These are phyloP conservation scores for Mycena epipterygia DNA, from an alignment of 768 basidiomycete species.

Conservation along the genomic window DNA sequence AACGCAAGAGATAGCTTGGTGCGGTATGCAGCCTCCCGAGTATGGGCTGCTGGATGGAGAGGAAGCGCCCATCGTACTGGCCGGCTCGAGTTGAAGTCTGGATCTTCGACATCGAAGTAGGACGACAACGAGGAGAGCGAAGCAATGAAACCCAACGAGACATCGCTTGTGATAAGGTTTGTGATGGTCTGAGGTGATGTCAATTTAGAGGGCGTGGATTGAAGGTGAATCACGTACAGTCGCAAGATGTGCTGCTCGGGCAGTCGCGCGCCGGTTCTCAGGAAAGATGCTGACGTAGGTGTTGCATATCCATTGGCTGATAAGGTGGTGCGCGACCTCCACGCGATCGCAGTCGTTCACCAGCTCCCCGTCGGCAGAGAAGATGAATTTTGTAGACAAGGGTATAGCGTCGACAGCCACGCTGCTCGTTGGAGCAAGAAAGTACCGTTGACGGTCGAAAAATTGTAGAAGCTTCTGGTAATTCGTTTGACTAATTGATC, in stretches of 20 bases:
- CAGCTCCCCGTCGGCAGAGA: constrained; percentile 26
- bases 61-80: constrained; percentile 18
- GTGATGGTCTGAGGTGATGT: constrained; percentile 25
- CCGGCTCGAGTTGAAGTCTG: constrained; percentile 20
- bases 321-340: constrained; percentile 45
- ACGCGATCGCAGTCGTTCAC: constrained; percentile 35
- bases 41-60: not conserved
- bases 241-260: constrained; percentile 39
- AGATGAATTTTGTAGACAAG: constrained; percentile 22
- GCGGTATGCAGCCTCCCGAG: constrained; percentile 18
- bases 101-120: constrained; percentile 35
- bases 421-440: constrained; percentile 23
- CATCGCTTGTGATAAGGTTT: constrained; percentile 36
- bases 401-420: constrained; percentile 25
- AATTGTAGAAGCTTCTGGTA: constrained; percentile 31
- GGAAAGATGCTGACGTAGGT: constrained; percentile 40
- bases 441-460: constrained; percentile 18
- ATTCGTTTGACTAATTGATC: not conserved
- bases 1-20: constrained; percentile 25
- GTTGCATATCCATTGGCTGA: constrained; percentile 48
- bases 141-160: constrained; percentile 40
- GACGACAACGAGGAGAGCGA: constrained; percentile 37
- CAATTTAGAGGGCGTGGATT: not conserved
- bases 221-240: constrained; percentile 24
- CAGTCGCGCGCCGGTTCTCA: constrained; percentile 37